These are phyloP conservation scores for Penicillium nucicola DNA, from an alignment of 495 filamentous ascomycete genomes.

Conservation along the genomic window DNA sequence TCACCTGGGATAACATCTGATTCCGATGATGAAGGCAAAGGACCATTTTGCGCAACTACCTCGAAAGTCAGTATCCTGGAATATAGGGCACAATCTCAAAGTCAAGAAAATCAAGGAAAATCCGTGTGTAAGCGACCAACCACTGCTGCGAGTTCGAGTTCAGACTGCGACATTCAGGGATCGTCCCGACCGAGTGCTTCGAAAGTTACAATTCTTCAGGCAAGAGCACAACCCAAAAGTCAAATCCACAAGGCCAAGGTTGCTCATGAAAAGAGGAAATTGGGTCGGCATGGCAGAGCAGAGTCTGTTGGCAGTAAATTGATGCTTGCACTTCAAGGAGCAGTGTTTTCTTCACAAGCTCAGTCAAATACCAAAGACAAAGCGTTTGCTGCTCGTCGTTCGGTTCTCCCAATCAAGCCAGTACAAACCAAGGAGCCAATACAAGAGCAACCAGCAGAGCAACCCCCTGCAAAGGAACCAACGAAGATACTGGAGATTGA, in stretches of 20 bases:
- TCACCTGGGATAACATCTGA: not conserved
- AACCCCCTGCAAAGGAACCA: not conserved
- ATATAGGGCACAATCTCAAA: not conserved
- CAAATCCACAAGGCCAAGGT: not conserved
- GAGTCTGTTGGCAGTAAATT: constrained; percentile 27
- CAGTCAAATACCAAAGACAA: not conserved
- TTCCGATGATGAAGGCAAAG: not conserved
- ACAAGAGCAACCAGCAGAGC: not conserved
- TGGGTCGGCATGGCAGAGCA: constrained; percentile 21
- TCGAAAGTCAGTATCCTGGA: constrained; percentile 5
- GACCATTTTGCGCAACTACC: not conserved
- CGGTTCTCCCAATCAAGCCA: constrained; percentile 1
- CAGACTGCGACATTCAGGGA: not conserved
- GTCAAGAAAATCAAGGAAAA: not conserved
- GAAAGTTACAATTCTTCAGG: constrained; percentile 1
- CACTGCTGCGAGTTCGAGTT: not conserved
- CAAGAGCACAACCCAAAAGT: not conserved
- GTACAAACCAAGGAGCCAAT: not conserved
- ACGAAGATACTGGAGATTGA: not conserved
- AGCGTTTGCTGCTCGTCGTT: not conserved
- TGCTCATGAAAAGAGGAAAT: not conserved
- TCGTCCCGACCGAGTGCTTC: not conserved
- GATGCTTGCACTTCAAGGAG: constrained; percentile 20
- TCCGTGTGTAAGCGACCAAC: not conserved
- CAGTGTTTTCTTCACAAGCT: not conserved